Conservation (phyloP, 306 rosid species). For the Rosa chinensis region DNA sequence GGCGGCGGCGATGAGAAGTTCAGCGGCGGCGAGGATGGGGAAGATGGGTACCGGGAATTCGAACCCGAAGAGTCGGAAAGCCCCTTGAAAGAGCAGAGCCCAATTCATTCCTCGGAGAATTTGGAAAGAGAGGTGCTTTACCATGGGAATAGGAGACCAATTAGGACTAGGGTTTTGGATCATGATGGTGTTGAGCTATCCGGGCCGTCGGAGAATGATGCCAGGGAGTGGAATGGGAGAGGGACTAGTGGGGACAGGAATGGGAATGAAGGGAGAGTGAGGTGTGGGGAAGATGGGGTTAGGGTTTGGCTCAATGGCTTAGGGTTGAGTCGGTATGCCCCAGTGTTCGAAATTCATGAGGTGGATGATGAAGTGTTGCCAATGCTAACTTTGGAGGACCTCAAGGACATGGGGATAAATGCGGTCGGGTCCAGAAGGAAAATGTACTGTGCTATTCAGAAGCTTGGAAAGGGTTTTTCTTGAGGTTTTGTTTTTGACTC, state of each 20-base stretch:
- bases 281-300: conserved; percentile 80
- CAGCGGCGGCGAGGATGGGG: conserved; percentile 68
- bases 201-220: conserved; percentile 79
- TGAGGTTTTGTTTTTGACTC: conserved; percentile 29
- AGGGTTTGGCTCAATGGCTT: conserved; percentile 90
- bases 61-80: conserved; percentile 80
- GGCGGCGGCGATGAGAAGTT: conserved; percentile 56
- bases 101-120: conserved; percentile 68
- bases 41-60: conserved; percentile 70
- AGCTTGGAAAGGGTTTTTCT: conserved; percentile 87
- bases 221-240: conserved; percentile 62
- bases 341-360: conserved; percentile 89
- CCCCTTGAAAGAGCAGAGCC: conserved; percentile 69
- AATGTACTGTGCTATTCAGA: conserved; percentile 88
- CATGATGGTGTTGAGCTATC: conserved; percentile 76
- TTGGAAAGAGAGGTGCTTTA: conserved; percentile 57
- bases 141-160: conserved; percentile 53
- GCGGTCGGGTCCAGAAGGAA: conserved; percentile 91
- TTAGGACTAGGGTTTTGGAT: conserved; percentile 67
- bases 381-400: conserved; percentile 81
- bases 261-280: conserved; percentile 51
- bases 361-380: conserved; percentile 96
- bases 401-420: conserved; percentile 88
- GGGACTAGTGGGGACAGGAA: conserved; percentile 50
- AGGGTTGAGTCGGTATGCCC: conserved; percentile 87